Evolutionary conservation across 768 basidiomycete genomes (phyloP).

Genomic region (Tricholoma bakamatsutake): DNA sequence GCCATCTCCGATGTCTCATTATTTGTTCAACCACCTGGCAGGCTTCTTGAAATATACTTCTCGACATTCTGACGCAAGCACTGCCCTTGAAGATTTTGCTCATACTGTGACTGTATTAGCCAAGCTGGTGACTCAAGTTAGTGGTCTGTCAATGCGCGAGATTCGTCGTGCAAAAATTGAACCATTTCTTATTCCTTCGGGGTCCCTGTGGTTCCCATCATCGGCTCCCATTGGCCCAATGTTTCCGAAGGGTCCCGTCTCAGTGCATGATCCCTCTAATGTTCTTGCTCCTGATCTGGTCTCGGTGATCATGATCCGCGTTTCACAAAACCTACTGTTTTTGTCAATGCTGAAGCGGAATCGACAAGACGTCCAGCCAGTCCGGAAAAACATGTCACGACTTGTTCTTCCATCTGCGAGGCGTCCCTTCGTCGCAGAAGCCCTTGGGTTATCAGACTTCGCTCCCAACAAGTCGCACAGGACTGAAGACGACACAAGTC

Average conservation of each 20-base stretch:
- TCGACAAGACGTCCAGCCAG: slow-evolving; percentile 59
- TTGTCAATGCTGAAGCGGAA: slow-evolving; percentile 57
- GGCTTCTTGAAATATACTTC: slow-evolving; percentile 58
- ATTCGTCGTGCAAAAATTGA: slow-evolving; percentile 71
- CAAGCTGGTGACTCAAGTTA: slow-evolving; percentile 56
- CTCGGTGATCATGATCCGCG: slow-evolving; percentile 56
- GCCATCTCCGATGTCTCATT: slow-evolving; percentile 61
- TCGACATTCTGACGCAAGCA: slow-evolving; percentile 34
- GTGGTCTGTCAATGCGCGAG: slow-evolving; percentile 65
- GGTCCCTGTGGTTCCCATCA: slow-evolving; percentile 61
- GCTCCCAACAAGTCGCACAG: slow-evolving; percentile 29
- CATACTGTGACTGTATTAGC: slow-evolving; percentile 53
- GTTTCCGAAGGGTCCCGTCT: slow-evolving; percentile 47
- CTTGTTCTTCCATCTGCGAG: slow-evolving; percentile 50
- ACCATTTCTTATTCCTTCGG: slow-evolving; percentile 59
- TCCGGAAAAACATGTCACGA: slow-evolving; percentile 60
- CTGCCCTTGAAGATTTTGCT: slow-evolving; percentile 48
- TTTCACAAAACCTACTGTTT: slow-evolving; percentile 68
- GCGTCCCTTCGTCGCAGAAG: slow-evolving; percentile 16
- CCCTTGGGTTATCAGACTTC: slow-evolving; percentile 41
- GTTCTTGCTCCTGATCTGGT: slow-evolving; percentile 38
- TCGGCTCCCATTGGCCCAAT: slow-evolving; percentile 50
- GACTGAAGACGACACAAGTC: slow-evolving; percentile 12
- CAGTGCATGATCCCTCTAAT: slow-evolving; percentile 30
- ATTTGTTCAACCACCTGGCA: slow-evolving; percentile 63